Percentiles rank a stretch among this genome's conserved stretches.
These are phyloP conservation scores for Monosporascus sp. DNA, from an alignment of 2,329 filamentous ascomycete genomes.

Conservation along the genomic window DNA sequence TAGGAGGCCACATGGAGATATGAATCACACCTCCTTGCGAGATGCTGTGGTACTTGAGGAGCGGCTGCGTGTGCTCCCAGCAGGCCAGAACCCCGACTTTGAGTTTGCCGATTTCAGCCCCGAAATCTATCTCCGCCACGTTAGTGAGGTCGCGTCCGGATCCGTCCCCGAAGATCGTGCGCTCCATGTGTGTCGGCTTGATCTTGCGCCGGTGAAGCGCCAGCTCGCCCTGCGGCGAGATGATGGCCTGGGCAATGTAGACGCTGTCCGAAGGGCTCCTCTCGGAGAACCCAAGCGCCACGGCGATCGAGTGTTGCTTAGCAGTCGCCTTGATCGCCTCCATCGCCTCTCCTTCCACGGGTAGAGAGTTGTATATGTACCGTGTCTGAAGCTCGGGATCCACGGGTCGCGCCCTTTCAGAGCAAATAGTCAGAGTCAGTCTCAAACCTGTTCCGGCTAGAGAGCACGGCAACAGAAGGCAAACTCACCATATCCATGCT, in stretches of 20 bases:
- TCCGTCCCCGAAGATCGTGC: conserved; percentile 43
- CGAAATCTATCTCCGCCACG: conserved; percentile 34
- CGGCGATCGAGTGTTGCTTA: conserved; percentile 31
- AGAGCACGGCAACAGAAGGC: neutral
- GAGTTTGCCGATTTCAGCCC: conserved; percentile 15
- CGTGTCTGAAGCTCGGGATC: conserved; percentile 23
- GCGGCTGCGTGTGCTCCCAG: conserved; percentile 46
- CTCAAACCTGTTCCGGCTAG: neutral
- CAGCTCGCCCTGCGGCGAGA: conserved; percentile 35
- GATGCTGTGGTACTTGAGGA: conserved; percentile 42
- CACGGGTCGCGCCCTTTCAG: conserved; percentile 21
- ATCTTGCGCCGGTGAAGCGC: conserved; percentile 39
- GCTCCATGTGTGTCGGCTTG: conserved; percentile 49
- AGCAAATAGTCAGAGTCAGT: neutral
- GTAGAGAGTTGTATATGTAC: conserved; percentile 30
- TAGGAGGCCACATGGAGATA: conserved; percentile 41
- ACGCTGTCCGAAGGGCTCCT: conserved; percentile 26
- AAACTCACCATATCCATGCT: conserved; percentile 31
- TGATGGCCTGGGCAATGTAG: conserved; percentile 42
- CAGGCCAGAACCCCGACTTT: conserved; percentile 41
- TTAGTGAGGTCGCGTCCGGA: conserved; percentile 30
- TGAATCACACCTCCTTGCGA: conserved; percentile 40
- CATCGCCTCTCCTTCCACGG: conserved; percentile 29
- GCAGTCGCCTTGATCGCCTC: conserved; percentile 27
- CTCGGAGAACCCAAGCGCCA: conserved; percentile 40